phyloP scores from a whole-genome alignment of 2,329 filamentous ascomycete genomes.

The Hymenoscyphus infarciens region DNA sequence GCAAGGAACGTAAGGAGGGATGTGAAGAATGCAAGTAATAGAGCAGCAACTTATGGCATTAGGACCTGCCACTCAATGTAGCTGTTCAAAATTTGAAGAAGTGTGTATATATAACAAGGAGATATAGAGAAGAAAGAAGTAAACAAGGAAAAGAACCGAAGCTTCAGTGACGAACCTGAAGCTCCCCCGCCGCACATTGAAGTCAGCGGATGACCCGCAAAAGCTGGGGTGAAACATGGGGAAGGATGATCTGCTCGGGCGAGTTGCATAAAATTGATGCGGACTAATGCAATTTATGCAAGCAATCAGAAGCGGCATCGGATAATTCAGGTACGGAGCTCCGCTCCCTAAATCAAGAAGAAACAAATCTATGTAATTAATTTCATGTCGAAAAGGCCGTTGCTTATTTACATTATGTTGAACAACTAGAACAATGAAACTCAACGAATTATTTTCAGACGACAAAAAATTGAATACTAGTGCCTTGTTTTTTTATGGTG shows the following conservation, averaged over 20 bases:
- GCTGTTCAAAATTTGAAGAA: not conserved
- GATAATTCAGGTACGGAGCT: too few relatives aligned
- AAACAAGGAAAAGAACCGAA: constrained; percentile 6
- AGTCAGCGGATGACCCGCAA: not conserved
- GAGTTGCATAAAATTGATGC: not conserved
- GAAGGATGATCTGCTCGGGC: constrained; percentile 10
- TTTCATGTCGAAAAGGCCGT: too few relatives aligned
- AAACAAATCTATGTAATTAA: too few relatives aligned
- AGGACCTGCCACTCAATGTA: constrained; percentile 1
- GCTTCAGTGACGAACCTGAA: not conserved
- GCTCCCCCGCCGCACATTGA: not conserved
- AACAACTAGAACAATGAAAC: too few relatives aligned
- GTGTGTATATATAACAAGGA: not conserved
- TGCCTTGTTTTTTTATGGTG: too few relatives aligned
- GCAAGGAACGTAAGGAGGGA: not conserved
- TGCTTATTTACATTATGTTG: too few relatives aligned
- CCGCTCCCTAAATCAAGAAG: too few relatives aligned
- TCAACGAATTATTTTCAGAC: too few relatives aligned
- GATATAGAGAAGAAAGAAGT: constrained; percentile 1
- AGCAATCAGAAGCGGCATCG: too few relatives aligned
- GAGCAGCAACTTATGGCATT: constrained; percentile 3
- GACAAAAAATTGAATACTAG: too few relatives aligned
- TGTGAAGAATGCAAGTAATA: not conserved
- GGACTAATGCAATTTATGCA: not conserved
- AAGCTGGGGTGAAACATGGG: constrained; percentile 18